Evolutionary conservation across 768 basidiomycete genomes (phyloP).

Genomic region (Amanita polypyramis): DNA sequence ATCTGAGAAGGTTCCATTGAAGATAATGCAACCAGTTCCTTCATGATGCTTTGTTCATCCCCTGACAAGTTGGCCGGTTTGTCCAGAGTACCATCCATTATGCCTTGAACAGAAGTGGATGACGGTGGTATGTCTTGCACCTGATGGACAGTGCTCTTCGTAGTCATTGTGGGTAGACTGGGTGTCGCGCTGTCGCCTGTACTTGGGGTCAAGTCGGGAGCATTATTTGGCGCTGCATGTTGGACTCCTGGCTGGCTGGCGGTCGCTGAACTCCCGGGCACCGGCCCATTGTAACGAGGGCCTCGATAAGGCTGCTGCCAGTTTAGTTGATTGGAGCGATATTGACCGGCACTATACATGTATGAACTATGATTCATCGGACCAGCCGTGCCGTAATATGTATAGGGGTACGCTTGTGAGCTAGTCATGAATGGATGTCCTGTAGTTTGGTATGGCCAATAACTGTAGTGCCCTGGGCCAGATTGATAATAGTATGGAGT

Average conservation of each 20-base stretch:
- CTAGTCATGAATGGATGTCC: slow-evolving; percentile 10
- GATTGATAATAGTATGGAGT: slow-evolving; percentile 12
- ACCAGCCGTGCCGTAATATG: slow-evolving; percentile 10
- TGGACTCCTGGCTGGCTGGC: neutral
- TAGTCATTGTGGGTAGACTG: neutral
- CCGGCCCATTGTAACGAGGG: slow-evolving; percentile 4
- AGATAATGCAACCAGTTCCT: slow-evolving; percentile 15
- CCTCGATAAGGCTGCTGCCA: slow-evolving; percentile 17
- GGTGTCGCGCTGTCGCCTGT: neutral
- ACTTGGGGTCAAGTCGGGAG: neutral
- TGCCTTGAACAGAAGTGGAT: neutral
- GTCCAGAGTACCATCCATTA: neutral
- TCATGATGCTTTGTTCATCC: slow-evolving; percentile 4
- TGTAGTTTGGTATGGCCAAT: slow-evolving; percentile 22
- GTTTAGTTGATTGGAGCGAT: slow-evolving; percentile 10
- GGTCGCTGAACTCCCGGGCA: slow-evolving; percentile 5
- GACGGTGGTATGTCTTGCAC: neutral
- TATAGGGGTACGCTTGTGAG: slow-evolving; percentile 16
- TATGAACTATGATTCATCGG: slow-evolving; percentile 10
- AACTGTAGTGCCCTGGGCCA: slow-evolving; percentile 22
- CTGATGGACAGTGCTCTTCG: neutral
- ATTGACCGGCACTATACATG: slow-evolving; percentile 8
- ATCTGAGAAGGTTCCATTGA: slow-evolving; percentile 26
- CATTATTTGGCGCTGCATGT: neutral
- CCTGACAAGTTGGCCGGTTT: neutral